A percentile compares a stretch with the other conserved stretches of the same genome.
Evolutionary conservation across 352 stramenopile genomes (phyloP).

Genomic region (Achlya hypogyna): DNA sequence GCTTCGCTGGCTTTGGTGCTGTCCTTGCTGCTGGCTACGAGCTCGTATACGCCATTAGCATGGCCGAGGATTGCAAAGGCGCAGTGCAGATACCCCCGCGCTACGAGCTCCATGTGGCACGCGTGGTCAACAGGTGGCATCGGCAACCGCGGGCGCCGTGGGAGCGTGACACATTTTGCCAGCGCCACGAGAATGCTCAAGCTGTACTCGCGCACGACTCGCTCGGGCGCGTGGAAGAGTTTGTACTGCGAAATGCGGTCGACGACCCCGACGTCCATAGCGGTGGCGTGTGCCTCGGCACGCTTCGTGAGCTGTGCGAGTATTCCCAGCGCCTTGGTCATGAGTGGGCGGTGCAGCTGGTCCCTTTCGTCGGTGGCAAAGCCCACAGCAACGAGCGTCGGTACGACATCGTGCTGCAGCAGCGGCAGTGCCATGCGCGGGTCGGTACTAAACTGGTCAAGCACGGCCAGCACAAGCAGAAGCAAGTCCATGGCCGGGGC

Average conservation of each 20-base stretch:
- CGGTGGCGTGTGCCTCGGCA: not conserved
- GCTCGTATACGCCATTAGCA: too few species aligned
- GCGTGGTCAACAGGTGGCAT: constrained; percentile 38
- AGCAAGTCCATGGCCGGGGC: constrained; percentile 29
- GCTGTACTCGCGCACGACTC: not conserved
- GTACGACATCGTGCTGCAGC: constrained; percentile 14
- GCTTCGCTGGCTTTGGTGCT: constrained; percentile 48
- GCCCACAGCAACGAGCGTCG: not conserved
- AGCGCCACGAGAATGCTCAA: constrained; percentile 6
- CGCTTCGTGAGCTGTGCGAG: not conserved
- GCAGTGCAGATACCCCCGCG: constrained; percentile 58
- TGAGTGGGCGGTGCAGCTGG: not conserved
- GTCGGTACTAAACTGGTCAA: constrained; percentile 36
- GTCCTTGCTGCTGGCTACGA: constrained; percentile 64
- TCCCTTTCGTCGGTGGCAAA: not conserved
- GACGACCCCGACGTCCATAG: constrained; percentile 10
- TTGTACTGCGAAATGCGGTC: constrained; percentile 6
- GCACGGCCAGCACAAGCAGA: constrained; percentile 44
- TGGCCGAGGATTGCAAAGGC: constrained; percentile 54
- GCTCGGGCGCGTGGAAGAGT: not conserved
- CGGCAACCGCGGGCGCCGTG: not conserved
- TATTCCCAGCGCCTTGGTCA: constrained; percentile 1
- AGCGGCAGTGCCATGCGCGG: not conserved
- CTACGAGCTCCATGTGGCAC: constrained; percentile 63
- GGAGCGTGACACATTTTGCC: not conserved